Conservation (phyloP, 805 yeast genomes). For the Myxozyma sirexii region DNA sequence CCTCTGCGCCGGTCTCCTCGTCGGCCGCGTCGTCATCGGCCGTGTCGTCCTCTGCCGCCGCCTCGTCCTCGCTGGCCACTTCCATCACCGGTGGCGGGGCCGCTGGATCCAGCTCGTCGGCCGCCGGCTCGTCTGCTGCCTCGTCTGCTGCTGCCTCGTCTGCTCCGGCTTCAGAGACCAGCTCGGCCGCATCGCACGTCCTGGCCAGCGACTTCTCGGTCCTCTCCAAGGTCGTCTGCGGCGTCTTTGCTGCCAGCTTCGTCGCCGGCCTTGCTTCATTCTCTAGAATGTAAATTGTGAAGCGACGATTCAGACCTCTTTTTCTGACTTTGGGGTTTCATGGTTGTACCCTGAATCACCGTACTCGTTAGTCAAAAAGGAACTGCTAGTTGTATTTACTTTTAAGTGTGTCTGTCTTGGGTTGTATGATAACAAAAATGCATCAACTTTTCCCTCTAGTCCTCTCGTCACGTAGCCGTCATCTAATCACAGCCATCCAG, state of each 20-base stretch:
- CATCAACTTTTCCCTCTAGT: no score
- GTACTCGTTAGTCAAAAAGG: no score
- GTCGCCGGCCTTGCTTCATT: constrained; percentile 18
- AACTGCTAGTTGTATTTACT: no score
- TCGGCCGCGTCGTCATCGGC: constrained; percentile 12
- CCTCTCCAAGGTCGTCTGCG: constrained; percentile 10
- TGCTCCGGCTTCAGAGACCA: constrained; percentile 2
- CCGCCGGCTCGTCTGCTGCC: constrained; percentile 4
- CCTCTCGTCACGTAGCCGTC: no score
- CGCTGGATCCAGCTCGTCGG: constrained; percentile 11
- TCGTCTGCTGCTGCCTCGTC: constrained; percentile 9
- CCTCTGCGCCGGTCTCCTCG: constrained; percentile 5
- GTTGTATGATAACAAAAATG: background rate
- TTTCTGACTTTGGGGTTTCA: background rate
- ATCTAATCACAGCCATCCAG: no score
- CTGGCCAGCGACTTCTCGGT: constrained; percentile 1
- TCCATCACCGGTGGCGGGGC: constrained; percentile 1
- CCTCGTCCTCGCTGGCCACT: constrained; percentile 11
- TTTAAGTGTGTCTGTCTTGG: no score
- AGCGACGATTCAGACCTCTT: background rate
- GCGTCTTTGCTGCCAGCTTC: constrained; percentile 20
- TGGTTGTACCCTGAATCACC: no score
- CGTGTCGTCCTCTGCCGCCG: constrained; percentile 18
- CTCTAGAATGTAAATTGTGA: background rate
- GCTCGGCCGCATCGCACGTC: constrained; percentile 10